Conservation (phyloP, 306 rosid genomes). For the cucumber (Cucumis sativus) region DNA sequence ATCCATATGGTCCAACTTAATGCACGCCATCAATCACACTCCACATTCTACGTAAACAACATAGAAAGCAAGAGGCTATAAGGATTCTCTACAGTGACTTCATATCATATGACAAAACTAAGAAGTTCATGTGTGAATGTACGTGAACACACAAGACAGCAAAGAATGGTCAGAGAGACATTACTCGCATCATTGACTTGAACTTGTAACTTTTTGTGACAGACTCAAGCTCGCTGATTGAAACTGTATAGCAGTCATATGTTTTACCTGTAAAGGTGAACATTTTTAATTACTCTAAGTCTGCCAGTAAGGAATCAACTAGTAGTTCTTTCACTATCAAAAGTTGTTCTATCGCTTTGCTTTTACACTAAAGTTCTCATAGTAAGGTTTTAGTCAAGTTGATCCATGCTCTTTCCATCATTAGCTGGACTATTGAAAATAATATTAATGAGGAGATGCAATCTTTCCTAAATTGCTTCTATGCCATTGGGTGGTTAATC, state of each 20-base stretch:
- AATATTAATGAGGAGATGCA: neutral
- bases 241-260: conserved; percentile 56
- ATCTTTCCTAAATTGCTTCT: neutral
- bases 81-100: neutral
- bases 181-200: conserved; percentile 98
- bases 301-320: neutral
- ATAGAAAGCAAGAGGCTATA: neutral
- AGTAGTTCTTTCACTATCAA: neutral
- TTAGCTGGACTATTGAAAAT: neutral
- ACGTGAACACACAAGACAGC: neutral
- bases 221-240: conserved; percentile 63
- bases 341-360: neutral
- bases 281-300: neutral
- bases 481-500: neutral
- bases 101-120: neutral
- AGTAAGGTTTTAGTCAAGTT: neutral
- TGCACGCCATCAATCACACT: neutral
- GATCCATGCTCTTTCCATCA: neutral
- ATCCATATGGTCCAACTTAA: neutral
- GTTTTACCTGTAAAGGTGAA: conserved; percentile 48
- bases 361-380: neutral
- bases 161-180: conserved; percentile 15
- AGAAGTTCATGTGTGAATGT: neutral
- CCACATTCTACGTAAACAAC: neutral
- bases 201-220: conserved; percentile 58